These are phyloP conservation scores for Rhynchospora breviuscula DNA, from an alignment of 176 grass and related monocot species.

Conservation along the genomic window DNA sequence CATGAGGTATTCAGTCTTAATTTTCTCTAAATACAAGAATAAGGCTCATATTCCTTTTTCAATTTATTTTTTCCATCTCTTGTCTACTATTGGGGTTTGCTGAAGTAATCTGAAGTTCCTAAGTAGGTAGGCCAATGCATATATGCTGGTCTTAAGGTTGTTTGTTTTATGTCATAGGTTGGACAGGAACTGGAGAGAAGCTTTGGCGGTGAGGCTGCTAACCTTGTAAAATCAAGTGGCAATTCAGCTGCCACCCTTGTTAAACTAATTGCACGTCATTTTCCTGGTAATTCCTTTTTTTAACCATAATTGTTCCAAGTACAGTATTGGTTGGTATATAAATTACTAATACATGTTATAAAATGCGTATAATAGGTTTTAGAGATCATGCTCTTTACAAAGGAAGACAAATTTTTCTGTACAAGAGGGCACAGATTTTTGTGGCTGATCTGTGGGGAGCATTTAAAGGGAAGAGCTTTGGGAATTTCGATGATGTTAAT, in stretches of 20 bases:
- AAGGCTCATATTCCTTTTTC: not conserved
- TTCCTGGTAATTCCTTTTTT: conserved; percentile 53
- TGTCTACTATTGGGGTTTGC: not conserved
- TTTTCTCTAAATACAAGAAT: not conserved
- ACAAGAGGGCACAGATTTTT: conserved; percentile 98
- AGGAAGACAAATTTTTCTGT: conserved; percentile 81
- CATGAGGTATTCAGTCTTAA: conserved; percentile 56
- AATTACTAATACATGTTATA: not conserved
- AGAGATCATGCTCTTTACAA: conserved; percentile 95
- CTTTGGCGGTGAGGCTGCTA: conserved; percentile 67
- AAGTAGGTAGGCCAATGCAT: not conserved
- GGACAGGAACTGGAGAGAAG: conserved; percentile 74
- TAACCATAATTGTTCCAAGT: not conserved
- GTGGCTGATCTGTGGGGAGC: conserved; percentile 91
- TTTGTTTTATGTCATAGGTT: conserved; percentile 34
- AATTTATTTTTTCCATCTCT: not conserved
- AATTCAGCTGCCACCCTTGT: conserved; percentile 77
- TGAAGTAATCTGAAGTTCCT: not conserved
- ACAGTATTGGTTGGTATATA: not conserved
- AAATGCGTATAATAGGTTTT: conserved; percentile 44
- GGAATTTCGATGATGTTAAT: conserved; percentile 61
- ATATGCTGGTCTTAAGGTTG: not conserved
- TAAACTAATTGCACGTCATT: conserved; percentile 67
- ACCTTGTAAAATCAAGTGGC: conserved; percentile 68
- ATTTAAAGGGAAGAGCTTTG: conserved; percentile 70